Conservation (phyloP, 2,329 filamentous ascomycete species). For the Aspergillus udagawae region DNA sequence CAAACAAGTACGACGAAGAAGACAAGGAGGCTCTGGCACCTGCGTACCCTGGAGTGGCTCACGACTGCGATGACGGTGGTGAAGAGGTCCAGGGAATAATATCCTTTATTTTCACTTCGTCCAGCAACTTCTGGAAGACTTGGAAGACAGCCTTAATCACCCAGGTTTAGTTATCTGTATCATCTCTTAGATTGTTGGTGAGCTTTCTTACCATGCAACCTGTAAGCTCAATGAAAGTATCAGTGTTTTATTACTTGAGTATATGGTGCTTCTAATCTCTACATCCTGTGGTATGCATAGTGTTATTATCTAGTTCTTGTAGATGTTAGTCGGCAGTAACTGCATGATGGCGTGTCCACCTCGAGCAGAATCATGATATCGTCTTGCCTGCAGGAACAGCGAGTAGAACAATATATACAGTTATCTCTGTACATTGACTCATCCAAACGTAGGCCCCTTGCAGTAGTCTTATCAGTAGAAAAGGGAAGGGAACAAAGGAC, state of each 20-base stretch:
- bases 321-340: no score
- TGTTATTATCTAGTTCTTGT: no score
- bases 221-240: neutral
- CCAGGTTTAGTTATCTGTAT: neutral
- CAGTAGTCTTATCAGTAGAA: no score
- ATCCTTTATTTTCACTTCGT: neutral
- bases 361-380: no score
- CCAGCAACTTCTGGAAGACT: neutral
- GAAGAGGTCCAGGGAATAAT: neutral
- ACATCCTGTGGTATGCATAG: neutral
- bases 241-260: neutral
- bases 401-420: no score
- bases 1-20: neutral
- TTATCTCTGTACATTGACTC: no score
- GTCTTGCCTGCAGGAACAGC: no score
- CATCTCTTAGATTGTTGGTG: neutral
- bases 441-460: no score
- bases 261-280: neutral
- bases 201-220: neutral
- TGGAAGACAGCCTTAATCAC: constrained; percentile 1
- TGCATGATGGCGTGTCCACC: no score
- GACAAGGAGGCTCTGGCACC: neutral
- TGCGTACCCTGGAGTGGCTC: neutral
- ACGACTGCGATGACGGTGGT: neutral
- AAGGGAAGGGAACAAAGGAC: no score